Base-by-base conservation (phyloP, 108 stramenopile genomes). In the Cylindrotheca closterium region DNA sequence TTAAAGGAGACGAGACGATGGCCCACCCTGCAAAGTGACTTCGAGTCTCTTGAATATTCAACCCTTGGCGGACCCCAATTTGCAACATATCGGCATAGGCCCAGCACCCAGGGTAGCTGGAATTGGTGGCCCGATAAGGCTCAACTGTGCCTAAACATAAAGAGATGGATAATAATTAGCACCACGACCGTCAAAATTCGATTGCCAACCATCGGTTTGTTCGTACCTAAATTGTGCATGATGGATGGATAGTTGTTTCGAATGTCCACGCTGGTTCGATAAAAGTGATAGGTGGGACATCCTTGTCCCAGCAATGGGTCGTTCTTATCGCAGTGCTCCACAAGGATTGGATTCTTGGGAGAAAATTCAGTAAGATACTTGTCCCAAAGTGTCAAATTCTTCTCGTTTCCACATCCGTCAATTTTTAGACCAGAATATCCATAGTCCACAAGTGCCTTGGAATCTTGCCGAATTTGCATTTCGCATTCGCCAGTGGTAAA, bases 11-110 rank as follows among this genome's bases (percentile, higher is more conserved):
- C 32, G 61, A 64, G 27, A 71, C 65, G 29, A 80, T 80, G 37
- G 33, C 31, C 79, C 79, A 80, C 3, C 69, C 56, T 21, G 67
- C 79, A 60, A 80, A 80, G 55, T 80, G 79, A 4, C 63, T 55
- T 54, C 74, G 47, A 17, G 60, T 65, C 56, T 79, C 79, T 58
- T 7, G 37, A 12, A 55, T 19, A 55, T 30, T 60, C 46, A 58
- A 55, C 23, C 63, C 63, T n/a, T 46, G 18, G 0, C 59, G 28
- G n/a, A 56, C 50, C 3, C 79, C 79, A 3, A 80, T 63, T 42
- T 80, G 74, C 24, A 75, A 70, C 79, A 80, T 80, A 58, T 80
- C 79, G 19, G 74, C 68, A 33, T 80, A 80, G 7, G 70, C 68
- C 79, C 79, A 80, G 55, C 79, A 80, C 2, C 79, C 79, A 12